Evolutionary conservation across 495 filamentous ascomycete genomes (phyloP).

Genomic region (Neurospora sp.): DNA sequence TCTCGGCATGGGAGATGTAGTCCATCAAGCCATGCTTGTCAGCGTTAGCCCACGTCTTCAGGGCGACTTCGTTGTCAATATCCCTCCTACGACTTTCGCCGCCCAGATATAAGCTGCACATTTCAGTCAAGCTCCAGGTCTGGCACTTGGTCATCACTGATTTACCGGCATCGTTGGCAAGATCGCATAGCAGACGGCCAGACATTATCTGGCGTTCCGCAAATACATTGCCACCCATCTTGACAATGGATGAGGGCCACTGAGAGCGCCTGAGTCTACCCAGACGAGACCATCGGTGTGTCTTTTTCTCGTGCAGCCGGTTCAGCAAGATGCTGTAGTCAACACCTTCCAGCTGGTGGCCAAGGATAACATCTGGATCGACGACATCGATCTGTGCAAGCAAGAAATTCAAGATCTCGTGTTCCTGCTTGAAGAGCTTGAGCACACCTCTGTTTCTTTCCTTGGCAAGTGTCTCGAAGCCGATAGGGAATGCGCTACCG

Average conservation of each 20-base stretch:
- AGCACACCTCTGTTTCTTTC: constrained; percentile 57
- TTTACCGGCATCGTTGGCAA: constrained; percentile 94
- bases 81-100: constrained; percentile 63
- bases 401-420: constrained; percentile 74
- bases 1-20: constrained; percentile 83
- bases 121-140: constrained; percentile 94
- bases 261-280: constrained; percentile 71
- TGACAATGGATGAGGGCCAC: constrained; percentile 85
- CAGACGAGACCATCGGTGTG: constrained; percentile 84
- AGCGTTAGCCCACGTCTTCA: constrained; percentile 79
- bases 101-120: constrained; percentile 78
- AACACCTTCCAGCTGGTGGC: constrained; percentile 93
- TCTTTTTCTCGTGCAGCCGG: constrained; percentile 81
- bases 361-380: constrained; percentile 89
- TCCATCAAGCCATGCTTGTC: constrained; percentile 76
- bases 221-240: constrained; percentile 79
- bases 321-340: constrained; percentile 86
- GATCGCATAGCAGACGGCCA: constrained; percentile 84
- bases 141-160: constrained; percentile 95
- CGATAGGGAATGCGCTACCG: constrained; percentile 63
- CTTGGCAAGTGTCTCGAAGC: constrained; percentile 64
- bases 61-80: constrained; percentile 72
- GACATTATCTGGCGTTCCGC: constrained; percentile 82
- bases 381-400: constrained; percentile 75
- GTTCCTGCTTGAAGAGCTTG: constrained; percentile 71